phyloP scores from a whole-genome alignment of 73 alveolate species.

The Uronychia binucleata region DNA sequence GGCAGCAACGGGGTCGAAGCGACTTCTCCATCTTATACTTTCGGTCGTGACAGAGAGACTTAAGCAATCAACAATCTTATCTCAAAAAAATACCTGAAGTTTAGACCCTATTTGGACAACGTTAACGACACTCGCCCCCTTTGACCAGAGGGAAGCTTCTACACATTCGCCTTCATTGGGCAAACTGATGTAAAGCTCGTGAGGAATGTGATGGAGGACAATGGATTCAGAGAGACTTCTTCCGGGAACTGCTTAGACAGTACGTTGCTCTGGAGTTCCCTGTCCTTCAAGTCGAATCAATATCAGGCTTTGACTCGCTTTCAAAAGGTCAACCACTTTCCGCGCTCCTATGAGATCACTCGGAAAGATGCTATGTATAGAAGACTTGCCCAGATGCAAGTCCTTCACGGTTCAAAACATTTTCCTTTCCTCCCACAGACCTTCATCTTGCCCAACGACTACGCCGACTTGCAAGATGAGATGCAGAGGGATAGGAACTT shows the following conservation, averaged over 20 bases:
- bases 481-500: slow-evolving; percentile 46
- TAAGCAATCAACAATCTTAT: no score
- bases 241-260: slow-evolving; percentile 40
- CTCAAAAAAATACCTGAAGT: no score
- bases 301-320: slow-evolving; percentile 55
- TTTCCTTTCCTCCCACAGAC: slow-evolving; percentile 82
- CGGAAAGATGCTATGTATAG: slow-evolving; percentile 84
- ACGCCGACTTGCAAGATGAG: slow-evolving; percentile 42
- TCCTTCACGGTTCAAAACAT: slow-evolving; percentile 67
- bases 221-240: slow-evolving; percentile 72
- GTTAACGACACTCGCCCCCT: slow-evolving; percentile 38
- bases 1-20: no score
- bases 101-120: no score
- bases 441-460: slow-evolving; percentile 77
- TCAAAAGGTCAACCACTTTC: slow-evolving; percentile 82
- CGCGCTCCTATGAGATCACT: slow-evolving; percentile 81
- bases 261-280: slow-evolving; percentile 61
- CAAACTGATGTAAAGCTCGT: slow-evolving; percentile 56
- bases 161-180: slow-evolving; percentile 48
- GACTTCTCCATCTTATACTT: no score
- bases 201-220: slow-evolving; percentile 69
- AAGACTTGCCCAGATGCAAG: slow-evolving; percentile 74
- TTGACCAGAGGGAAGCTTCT: slow-evolving; percentile 36
- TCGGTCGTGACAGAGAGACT: no score
- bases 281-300: slow-evolving; percentile 37